Conservation (phyloP, 2,329 filamentous ascomycete genomes). For the Aspergillus tamarii region DNA sequence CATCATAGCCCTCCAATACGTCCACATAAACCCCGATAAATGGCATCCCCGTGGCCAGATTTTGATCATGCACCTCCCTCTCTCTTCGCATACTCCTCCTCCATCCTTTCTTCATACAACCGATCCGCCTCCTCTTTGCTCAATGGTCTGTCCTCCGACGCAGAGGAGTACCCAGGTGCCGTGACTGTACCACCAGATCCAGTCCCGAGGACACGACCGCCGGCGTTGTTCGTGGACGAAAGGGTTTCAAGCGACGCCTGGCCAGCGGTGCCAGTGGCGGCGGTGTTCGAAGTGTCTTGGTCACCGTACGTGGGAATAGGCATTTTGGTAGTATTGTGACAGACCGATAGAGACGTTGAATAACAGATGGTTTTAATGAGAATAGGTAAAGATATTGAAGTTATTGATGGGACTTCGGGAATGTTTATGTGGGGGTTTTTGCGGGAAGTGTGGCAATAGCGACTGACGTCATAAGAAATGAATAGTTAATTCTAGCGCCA, state of each 20-base stretch:
- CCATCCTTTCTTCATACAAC: slow-evolving; percentile 50
- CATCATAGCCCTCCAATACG: neutral
- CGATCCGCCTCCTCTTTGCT: slow-evolving; percentile 48
- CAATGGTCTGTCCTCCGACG: slow-evolving; percentile 27
- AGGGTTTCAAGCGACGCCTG: slow-evolving; percentile 20
- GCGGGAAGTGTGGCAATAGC: neutral
- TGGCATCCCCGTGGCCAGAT: no score
- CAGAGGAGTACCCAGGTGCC: slow-evolving; percentile 20
- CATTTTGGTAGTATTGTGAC: slow-evolving; percentile 12
- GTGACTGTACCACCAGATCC: slow-evolving; percentile 21
- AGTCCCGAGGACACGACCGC: slow-evolving; percentile 20
- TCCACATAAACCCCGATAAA: neutral
- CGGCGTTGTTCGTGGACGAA: slow-evolving; percentile 14
- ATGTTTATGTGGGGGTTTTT: neutral
- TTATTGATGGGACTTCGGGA: neutral
- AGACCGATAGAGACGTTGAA: neutral
- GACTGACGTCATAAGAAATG: neutral
- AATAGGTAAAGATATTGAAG: neutral
- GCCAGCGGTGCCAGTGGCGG: slow-evolving; percentile 22
- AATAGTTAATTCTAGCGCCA: no score
- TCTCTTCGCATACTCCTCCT: slow-evolving; percentile 52
- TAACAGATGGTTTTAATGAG: neutral
- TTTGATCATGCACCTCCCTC: slow-evolving; percentile 44
- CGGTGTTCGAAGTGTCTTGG: neutral
- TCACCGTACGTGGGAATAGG: slow-evolving; percentile 16